Base-by-base conservation (phyloP, 306 rosid species). In the Corylus americana region DNA sequence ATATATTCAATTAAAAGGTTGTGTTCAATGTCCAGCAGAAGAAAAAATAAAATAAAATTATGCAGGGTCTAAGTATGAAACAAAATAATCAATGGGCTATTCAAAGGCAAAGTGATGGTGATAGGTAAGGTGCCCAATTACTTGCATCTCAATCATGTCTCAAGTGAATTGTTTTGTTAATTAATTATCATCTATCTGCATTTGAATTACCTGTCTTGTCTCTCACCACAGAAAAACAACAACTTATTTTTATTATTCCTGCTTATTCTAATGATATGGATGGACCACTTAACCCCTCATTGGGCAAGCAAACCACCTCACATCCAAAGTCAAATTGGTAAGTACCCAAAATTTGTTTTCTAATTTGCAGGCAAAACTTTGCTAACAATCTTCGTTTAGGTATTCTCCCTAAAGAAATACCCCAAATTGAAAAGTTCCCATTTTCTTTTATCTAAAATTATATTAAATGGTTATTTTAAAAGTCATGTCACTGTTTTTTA, bases 191-290 rank as follows among this genome's bases (percentile, higher is more conserved):
- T 76, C 35, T 63, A 25, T 76, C 35, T 63, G 42, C 17, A 29
- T 29, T 27, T 59, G 70, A 27, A 45, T 72, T 77, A 64, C 25
- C 71, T 82, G 81, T 51, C 80, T 7, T 70, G 79, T 73, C 47
- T 45, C 70, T 77, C 69, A 20, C 63, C 37, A 29, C 58, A 17
- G 18, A 22, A 29, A 25, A 25, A 27, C 8, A 42, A 49, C 55
- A 53, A 53, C 25, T 12, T 7, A 4, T 39, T 29, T 57, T 22
- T 50, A 2, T 9, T 9, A 50, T 49, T 63, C 8, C 2, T 42
- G 45, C 20, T 64, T 7, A 31, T 35, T 64, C 31, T 64, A 35
- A 14, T 31, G 2, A 16, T 35, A 35, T 64, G 70, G 70, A 35
- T 64, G 70, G 70, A 64, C 48, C 70, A 35, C 70, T 31, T 14